Base-by-base conservation (phyloP, 2,329 filamentous ascomycete genomes). In the Zasmidium citrigriseum region DNA sequence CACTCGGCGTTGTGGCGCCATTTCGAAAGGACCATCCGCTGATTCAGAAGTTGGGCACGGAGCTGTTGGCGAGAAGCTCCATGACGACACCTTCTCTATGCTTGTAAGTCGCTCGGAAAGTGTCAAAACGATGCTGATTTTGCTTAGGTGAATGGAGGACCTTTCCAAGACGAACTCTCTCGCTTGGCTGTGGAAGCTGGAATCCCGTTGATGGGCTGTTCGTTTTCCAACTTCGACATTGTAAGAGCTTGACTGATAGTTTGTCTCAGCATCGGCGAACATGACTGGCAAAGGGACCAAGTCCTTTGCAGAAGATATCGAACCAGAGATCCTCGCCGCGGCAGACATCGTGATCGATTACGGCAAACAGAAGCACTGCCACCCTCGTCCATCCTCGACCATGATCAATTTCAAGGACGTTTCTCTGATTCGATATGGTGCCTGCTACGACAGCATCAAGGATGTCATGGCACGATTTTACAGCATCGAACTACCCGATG, bases 241-340 rank as follows among this genome's bases (percentile, higher is more conserved):
- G 7, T 16, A n/a, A 41, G 14, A 41, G 4, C 14, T 41, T n/a
- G n/a, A n/a, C 34, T 41, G 34, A 41, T n/a, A 41, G 14, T 16
- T 41, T 16, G 5, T 41, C 34, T 9, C 14, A 41, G 34, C 34
- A 41, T 55, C 53, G 11, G 53, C 53, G 12, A 55, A 55, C 20
- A 29, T 55, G 53, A 55, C 45, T 20, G 53, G 53, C 27, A 55
- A 55, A 45, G 53, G 53, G 27, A 55, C 53, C 18, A 55, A 55
- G 21, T 45, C 53, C 44, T 55, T 23, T 22, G 53, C 27, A 9
- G 53, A 55, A 49, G 53, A 55, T 5, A 55, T 55, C 20, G 53
- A 55, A 21, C 53, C 53, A 18, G 27, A 55, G 20, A 55, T 55
- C 18, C 45, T 55, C 4, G 53, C 46, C 16, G 53, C 25, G 5